Percentiles rank a stretch among this genome's conserved stretches.
phyloP scores from a whole-genome alignment of 306 rosid species.

The Castanea mollissima region DNA sequence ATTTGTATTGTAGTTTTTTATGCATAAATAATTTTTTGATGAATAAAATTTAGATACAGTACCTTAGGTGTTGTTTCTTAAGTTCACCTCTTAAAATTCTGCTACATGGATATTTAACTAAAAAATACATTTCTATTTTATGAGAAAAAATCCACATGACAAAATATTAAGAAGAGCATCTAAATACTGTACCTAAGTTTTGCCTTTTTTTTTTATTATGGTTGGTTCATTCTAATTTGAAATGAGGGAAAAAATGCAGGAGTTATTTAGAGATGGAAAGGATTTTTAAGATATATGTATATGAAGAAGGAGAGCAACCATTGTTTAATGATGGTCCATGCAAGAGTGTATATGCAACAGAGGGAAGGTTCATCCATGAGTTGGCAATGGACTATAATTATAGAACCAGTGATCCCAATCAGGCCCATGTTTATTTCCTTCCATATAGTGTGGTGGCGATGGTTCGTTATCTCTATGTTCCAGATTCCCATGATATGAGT shows the following conservation, averaged over 20 bases:
- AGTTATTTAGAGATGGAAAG: constrained; percentile 49
- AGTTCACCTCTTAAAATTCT: too few relatives aligned
- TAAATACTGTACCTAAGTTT: too few relatives aligned
- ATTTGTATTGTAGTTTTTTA: neutral
- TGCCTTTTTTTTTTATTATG: neutral
- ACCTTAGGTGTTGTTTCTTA: too few relatives aligned
- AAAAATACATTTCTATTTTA: too few relatives aligned
- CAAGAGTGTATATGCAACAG: constrained; percentile 48
- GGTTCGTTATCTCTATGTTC: constrained; percentile 39
- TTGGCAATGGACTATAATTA: constrained; percentile 31
- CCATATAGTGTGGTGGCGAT: constrained; percentile 47
- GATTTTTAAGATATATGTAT: constrained; percentile 36
- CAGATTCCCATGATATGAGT: constrained; percentile 17
- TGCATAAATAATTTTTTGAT: neutral
- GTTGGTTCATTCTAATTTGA: neutral
- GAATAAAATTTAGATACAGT: too few relatives aligned
- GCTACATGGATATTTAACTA: too few relatives aligned
- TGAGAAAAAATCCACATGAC: too few relatives aligned
- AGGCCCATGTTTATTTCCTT: constrained; percentile 42
- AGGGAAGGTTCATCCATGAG: constrained; percentile 45
- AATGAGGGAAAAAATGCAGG: constrained; percentile 8
- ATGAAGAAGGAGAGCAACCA: constrained; percentile 46
- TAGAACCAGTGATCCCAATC: constrained; percentile 32
- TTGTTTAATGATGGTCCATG: constrained; percentile 49
- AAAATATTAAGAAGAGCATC: too few relatives aligned